Evolutionary conservation across 208 protist genomes (phyloP), one percentile per base, ranked within the genome.

Genomic region (Trypanosoma lewisi): DNA sequence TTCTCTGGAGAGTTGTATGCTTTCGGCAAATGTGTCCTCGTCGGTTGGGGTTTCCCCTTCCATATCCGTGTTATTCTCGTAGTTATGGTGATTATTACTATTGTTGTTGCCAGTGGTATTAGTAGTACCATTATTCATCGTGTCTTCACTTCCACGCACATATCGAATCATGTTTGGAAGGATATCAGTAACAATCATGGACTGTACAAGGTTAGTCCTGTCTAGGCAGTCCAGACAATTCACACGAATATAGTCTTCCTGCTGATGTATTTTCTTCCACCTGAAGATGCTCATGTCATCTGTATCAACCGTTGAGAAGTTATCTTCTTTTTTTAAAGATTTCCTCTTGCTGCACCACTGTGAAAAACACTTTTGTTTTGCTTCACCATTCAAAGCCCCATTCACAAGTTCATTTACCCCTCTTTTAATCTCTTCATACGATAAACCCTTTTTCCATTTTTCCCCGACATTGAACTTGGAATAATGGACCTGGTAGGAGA

Each of bases 211-310:
- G 69, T 92, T 95, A 4, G 85, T 93, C 19, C 89, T 78, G 60
- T 95, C 89, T 14, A 95, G 55, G 54, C 86, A 93, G 71, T 95
- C 89, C 0, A 95, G 63, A 62, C 89, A 95, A 61, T 90, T 95
- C 14, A 95, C 79, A 21, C 89, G 85, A 56, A 72, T 8, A 52
- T 51, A 62, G 58, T 63, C 39, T 27, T 60, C 7, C 28, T 69
- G 63, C 44, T 48, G 41, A 28, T 67, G 53, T 16, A 48, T 37
- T 25, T 51, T 2, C 16, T 27, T 54, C 59, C 44, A 56, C 8
- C 36, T 17, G 2, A 30, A 42, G 34, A 39, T 14, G n/a, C 1
- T 8, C 16, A 19, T 28, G 33, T 34, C 16, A 47, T 23, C 12
- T 16, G 14, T 33, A 23, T 42, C 14, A 0, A 33, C 36, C 11